Percentiles rank a stretch among this genome's conserved stretches.
Evolutionary conservation across 176 grass and related monocot species (phyloP).

Genomic region (Oryza meridionalis): DNA sequence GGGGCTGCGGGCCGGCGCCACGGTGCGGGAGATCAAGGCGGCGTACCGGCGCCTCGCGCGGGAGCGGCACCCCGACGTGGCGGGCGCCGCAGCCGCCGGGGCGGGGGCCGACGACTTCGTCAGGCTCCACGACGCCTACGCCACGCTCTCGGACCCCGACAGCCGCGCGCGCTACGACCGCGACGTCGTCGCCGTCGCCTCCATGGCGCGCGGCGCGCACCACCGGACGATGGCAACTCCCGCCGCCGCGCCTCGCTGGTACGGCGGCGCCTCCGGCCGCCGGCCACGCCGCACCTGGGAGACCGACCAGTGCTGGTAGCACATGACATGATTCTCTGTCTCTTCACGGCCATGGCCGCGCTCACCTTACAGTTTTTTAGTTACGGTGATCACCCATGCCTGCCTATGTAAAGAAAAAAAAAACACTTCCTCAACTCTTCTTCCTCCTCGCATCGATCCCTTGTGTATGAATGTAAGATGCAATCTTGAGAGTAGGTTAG

Average conservation of each 20-base stretch:
- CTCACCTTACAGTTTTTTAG: conserved; percentile 50
- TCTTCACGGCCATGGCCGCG: conserved; percentile 32
- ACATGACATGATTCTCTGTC: background rate
- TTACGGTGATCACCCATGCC: conserved; percentile 25
- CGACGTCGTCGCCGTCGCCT: background rate
- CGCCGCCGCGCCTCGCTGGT: background rate
- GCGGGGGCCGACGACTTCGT: conserved; percentile 46
- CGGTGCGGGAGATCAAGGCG: conserved; percentile 68
- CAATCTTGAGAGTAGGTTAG: background rate
- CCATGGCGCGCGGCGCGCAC: too few relatives aligned
- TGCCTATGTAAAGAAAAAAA: background rate
- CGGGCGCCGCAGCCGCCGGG: background rate
- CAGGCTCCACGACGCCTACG: conserved; percentile 58
- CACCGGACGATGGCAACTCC: background rate
- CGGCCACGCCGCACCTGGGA: conserved; percentile 51
- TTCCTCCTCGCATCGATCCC: conserved; percentile 1
- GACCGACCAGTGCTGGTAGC: conserved; percentile 76
- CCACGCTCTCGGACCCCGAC: conserved; percentile 65
- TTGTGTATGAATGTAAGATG: conserved; percentile 4
- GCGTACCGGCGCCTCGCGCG: conserved; percentile 72
- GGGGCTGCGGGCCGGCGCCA: conserved; percentile 53
- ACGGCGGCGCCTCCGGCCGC: background rate
- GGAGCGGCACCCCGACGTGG: conserved; percentile 62
- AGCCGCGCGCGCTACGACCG: conserved; percentile 62
- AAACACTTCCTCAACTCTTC: background rate